Evolutionary conservation across 257 asterid species (phyloP), one percentile per base, ranked within the genome.

Genomic region (Gentiana dahurica): DNA sequence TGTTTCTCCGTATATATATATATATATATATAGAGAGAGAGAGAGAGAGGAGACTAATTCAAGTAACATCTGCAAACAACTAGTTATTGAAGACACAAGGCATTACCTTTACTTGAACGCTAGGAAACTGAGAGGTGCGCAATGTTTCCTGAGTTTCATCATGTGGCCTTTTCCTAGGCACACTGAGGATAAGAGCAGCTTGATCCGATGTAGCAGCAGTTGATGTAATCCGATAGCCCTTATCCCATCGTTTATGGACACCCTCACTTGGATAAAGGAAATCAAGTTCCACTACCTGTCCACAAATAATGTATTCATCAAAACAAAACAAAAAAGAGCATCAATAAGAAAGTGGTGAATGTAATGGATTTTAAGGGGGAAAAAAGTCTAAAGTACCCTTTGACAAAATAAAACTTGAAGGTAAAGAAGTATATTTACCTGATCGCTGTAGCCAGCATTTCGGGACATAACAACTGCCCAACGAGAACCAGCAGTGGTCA

Each of bases 401-500:
- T 5, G 55, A 39, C 12, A 12, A 3, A 32, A 58, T 35, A 53
- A 10, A 41, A 39, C n/a, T 38, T 8, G 5, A 60, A 54, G 6
- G 6, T 32, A 54, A 13, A 13, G 9, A 55, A 39, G 65, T 34
- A 63, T 61, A 56, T 53, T 38, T 39, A 76, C 81, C 81, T 76
- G 81, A 51, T 76, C 74, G 60, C 65, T 64, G 66, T 62, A 76
- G 62, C 79, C 79, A 47, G 81, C 53, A 60, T 69, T 72, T 55
- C 81, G 73, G 39, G 81, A 76, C 81, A 76, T 76, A 6, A 76
- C 81, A 44, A 76, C 70, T 53, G 76, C 81, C 81, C 81, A 76
- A 38, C 76, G 63, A 66, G 73, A 51, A 62, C 67, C 78, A 59
- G 81, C 73, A 57, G 81, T 76, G 44, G 81, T 79, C 81, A 76